phyloP scores from a whole-genome alignment of 495 filamentous ascomycete genomes.

The Penicillium argentinense region DNA sequence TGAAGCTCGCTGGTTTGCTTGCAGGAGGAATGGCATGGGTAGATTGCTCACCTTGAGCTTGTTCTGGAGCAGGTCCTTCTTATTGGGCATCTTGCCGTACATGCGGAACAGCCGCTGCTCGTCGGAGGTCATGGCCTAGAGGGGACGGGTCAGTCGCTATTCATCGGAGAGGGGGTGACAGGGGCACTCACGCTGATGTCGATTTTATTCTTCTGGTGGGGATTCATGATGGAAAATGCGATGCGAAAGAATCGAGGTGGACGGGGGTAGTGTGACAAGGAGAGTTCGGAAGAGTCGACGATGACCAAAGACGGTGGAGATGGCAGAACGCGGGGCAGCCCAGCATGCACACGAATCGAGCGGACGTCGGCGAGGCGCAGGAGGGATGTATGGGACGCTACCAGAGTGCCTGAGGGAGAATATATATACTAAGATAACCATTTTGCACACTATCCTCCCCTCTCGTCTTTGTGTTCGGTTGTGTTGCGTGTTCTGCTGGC shows the following conservation, averaged over 20 bases:
- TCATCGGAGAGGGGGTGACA: constrained; percentile 3
- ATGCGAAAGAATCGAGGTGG: constrained; percentile 5
- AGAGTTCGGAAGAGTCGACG: neutral
- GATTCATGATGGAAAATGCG: constrained; percentile 68
- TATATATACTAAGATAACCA: too few species aligned
- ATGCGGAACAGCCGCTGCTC: constrained; percentile 94
- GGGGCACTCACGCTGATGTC: constrained; percentile 78
- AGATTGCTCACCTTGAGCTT: constrained; percentile 71
- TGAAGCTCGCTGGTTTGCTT: too few species aligned
- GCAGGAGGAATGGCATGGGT: neutral
- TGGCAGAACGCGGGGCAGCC: neutral
- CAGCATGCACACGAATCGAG: too few species aligned
- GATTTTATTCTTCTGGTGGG: constrained; percentile 94
- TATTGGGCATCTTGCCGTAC: constrained; percentile 95
- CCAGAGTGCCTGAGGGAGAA: too few species aligned
- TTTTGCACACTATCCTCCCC: too few species aligned
- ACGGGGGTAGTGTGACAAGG: constrained; percentile 1
- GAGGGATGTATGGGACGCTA: too few species aligned
- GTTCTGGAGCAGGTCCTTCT: constrained; percentile 95
- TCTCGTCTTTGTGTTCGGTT: too few species aligned
- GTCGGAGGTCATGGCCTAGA: constrained; percentile 80
- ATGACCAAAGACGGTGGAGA: too few species aligned
- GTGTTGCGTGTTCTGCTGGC: too few species aligned
- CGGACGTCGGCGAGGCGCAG: too few species aligned
- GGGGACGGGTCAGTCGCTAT: constrained; percentile 10